Percentiles rank a stretch among this genome's conserved stretches.
phyloP scores from a whole-genome alignment of 306 rosid species.

The Notholithocarpus densiflorus region DNA sequence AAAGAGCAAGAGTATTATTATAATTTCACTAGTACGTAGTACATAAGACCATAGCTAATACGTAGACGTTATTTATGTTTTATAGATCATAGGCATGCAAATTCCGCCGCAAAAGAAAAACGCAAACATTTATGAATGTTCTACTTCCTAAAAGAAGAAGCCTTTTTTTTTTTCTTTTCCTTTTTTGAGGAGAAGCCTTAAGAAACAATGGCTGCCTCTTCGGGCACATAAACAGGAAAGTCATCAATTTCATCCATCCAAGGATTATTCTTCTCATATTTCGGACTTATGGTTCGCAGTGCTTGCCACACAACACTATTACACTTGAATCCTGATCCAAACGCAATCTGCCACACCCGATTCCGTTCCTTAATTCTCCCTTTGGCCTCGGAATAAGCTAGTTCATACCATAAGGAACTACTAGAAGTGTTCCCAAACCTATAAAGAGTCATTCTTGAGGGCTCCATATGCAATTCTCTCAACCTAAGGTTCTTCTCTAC shows the following conservation, averaged over 20 bases:
- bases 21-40: no score
- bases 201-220: neutral
- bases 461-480: no score
- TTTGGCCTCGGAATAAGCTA: no score
- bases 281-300: neutral
- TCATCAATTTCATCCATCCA: conserved; percentile 3
- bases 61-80: neutral
- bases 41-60: no score
- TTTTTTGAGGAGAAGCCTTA: neutral
- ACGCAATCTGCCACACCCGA: neutral
- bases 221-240: neutral
- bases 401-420: no score
- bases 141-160: neutral
- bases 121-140: neutral
- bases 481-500: no score
- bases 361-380: neutral
- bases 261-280: neutral
- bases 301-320: neutral
- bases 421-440: no score
- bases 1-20: no score
- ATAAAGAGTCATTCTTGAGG: no score
- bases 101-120: neutral
- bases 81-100: neutral
- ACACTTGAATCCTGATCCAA: neutral
- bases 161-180: no score